These are phyloP conservation scores for Porogramme epimiltina DNA, from an alignment of 1,284 basidiomycete species.

Conservation along the genomic window DNA sequence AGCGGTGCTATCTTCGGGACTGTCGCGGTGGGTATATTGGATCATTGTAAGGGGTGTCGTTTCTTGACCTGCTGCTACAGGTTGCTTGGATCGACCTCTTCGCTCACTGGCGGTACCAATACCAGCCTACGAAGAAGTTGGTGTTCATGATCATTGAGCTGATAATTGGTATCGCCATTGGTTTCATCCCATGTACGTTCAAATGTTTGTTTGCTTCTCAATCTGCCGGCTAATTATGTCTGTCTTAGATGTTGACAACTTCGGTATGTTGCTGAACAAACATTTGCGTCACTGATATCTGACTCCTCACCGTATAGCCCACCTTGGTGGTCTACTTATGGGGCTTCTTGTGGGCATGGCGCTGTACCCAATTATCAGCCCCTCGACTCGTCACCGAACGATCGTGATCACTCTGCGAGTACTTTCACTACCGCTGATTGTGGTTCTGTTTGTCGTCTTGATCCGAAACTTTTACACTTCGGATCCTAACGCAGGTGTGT, in stretches of 20 bases:
- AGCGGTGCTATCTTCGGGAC: conserved; percentile 94
- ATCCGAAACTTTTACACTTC: conserved; percentile 89
- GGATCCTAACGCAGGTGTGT: conserved; percentile 76
- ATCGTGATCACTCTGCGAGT: conserved; percentile 78
- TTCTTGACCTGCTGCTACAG: conserved; percentile 32
- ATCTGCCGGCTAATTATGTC: neutral
- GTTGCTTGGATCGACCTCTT: conserved; percentile 86
- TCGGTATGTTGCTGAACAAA: no score
- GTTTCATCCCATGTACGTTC: conserved; percentile 77
- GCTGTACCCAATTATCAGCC: conserved; percentile 89
- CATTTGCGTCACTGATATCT: no score
- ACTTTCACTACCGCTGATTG: conserved; percentile 70
- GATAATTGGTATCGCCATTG: conserved; percentile 82
- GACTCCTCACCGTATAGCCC: conserved; percentile 44
- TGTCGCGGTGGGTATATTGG: conserved; percentile 60
- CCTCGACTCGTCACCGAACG: conserved; percentile 71
- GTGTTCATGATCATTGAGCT: conserved; percentile 86
- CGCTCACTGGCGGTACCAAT: conserved; percentile 91
- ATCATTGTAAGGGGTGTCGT: no score
- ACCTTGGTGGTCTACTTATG: conserved; percentile 81
- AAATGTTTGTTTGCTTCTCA: conserved; percentile 2
- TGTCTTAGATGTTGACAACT: conserved; percentile 76
- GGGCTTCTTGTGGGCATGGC: conserved; percentile 82
- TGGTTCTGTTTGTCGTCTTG: conserved; percentile 84
- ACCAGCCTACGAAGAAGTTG: conserved; percentile 77